Percentiles rank a stretch among this genome's conserved stretches.
phyloP scores from a whole-genome alignment of 352 stramenopile genomes.

The Phytophthora aleatoria region DNA sequence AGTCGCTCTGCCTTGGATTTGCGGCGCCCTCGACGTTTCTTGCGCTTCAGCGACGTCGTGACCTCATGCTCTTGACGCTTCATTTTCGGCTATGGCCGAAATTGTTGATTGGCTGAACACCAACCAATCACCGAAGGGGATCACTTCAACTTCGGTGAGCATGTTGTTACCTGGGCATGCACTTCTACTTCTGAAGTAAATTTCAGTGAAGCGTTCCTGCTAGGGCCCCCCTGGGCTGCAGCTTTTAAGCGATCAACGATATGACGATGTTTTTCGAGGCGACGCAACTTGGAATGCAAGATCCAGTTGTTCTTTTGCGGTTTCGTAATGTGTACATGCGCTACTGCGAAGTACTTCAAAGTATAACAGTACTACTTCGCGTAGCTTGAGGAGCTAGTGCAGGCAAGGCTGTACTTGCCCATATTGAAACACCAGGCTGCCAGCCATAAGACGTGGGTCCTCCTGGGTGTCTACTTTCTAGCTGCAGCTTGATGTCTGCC shows the following conservation, averaged over 20 bases:
- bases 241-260: background rate
- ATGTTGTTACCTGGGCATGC: background rate
- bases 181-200: too few relatives aligned
- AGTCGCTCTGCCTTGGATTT: slow-evolving; percentile 65
- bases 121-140: slow-evolving; percentile 1
- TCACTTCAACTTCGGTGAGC: slow-evolving; percentile 18
- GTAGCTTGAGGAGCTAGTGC: too few relatives aligned
- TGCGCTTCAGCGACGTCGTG: slow-evolving; percentile 11
- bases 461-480: background rate
- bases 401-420: background rate
- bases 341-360: too few relatives aligned
- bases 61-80: slow-evolving; percentile 12
- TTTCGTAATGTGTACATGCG: too few relatives aligned
- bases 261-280: background rate
- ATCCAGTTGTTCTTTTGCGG: background rate
- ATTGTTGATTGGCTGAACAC: slow-evolving; percentile 13
- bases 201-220: too few relatives aligned
- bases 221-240: background rate
- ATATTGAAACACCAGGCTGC: background rate
- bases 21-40: slow-evolving; percentile 42
- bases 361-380: too few relatives aligned
- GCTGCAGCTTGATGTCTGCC: background rate
- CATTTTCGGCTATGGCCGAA: slow-evolving; percentile 17
- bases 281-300: background rate
- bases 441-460: slow-evolving; percentile 1